phyloP scores from a whole-genome alignment of 345 rosid genomes.

The Dovyalis caffra region DNA sequence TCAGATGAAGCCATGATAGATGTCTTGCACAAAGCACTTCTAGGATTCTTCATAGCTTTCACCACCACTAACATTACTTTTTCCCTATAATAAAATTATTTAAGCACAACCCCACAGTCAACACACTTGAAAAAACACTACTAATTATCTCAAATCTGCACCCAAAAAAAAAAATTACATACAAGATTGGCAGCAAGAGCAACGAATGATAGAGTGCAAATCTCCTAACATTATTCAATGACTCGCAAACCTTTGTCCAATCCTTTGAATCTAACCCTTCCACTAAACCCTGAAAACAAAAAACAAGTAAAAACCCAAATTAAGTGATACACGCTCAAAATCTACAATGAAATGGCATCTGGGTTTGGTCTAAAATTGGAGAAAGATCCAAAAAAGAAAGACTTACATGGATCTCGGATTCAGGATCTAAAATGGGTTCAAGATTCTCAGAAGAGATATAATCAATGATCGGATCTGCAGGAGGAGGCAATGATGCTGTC shows the following conservation, averaged over 20 bases:
- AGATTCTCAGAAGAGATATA: background rate
- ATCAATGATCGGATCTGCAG: background rate
- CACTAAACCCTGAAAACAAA: conserved; percentile 37
- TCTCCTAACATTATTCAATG: conserved; percentile 78
- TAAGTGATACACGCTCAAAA: background rate
- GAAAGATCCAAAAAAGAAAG: background rate
- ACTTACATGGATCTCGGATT: background rate
- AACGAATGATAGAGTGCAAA: conserved; percentile 80
- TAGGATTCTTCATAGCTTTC: conserved; percentile 91
- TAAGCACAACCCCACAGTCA: background rate
- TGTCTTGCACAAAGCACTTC: conserved; percentile 96
- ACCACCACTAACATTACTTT: conserved; percentile 72
- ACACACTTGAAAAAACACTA: conserved; percentile 6
- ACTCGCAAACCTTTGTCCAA: conserved; percentile 77
- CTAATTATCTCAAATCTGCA: background rate
- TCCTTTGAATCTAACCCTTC: conserved; percentile 83
- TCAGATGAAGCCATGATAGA: conserved; percentile 92
- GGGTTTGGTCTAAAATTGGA: background rate
- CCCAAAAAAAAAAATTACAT: conserved; percentile 36
- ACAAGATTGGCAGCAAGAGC: conserved; percentile 57
- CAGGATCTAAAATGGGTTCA: background rate
- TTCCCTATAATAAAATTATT: conserved; percentile 40
- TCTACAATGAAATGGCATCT: background rate
- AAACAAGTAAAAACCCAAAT: background rate
- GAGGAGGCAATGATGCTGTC: background rate